Conservation (phyloP, 176 grass and related monocot genomes). For the Calamus simplicifolius region DNA sequence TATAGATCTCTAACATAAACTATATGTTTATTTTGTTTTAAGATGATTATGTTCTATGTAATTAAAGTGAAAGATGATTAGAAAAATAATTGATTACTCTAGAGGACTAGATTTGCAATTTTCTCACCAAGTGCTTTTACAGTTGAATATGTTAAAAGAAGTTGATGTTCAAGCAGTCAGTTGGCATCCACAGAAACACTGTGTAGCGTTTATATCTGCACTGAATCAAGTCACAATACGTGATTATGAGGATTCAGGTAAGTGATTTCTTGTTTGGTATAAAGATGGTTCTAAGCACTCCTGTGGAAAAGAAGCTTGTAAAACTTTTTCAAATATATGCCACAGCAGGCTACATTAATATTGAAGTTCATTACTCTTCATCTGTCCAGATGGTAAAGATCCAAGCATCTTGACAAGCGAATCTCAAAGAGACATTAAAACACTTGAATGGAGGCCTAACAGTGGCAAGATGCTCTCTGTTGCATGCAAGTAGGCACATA, state of each 20-base stretch:
- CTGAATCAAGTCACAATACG: constrained; percentile 59
- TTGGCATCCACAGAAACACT: constrained; percentile 77
- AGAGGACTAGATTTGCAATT: not conserved
- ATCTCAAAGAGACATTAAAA: constrained; percentile 58
- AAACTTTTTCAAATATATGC: no score
- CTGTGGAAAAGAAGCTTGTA: not conserved
- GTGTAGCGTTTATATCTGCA: constrained; percentile 79
- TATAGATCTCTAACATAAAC: no score
- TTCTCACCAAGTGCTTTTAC: constrained; percentile 19
- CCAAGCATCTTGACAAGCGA: constrained; percentile 62
- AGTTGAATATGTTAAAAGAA: constrained; percentile 67
- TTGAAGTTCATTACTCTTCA: not conserved
- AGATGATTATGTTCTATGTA: no score
- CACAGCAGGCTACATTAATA: no score
- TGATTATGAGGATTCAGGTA: constrained; percentile 81
- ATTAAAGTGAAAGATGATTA: no score
- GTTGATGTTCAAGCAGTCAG: constrained; percentile 61
- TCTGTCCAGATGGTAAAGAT: constrained; percentile 74
- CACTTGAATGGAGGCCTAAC: constrained; percentile 87
- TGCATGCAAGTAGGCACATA: constrained; percentile 61
- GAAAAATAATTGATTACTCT: not conserved
- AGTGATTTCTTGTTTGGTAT: constrained; percentile 19
- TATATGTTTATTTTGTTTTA: no score
- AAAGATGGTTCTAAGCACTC: not conserved
- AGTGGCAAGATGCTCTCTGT: constrained; percentile 89